Base-by-base conservation (phyloP, 805 yeast species). In the Candida sakaeoensis region DNA sequence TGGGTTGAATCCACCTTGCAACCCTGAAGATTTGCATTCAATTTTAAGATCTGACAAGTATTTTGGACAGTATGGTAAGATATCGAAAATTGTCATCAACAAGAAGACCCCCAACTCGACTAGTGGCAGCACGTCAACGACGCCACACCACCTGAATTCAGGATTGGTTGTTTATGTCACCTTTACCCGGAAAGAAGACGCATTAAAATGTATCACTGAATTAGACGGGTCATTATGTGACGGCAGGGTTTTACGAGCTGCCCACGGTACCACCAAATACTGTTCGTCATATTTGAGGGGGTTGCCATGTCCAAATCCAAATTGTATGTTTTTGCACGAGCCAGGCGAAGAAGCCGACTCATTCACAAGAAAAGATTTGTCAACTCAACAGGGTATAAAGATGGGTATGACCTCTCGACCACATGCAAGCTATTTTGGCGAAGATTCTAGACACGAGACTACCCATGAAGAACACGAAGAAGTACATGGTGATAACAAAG, bases 281-380 rank as follows among this genome's bases (percentile, higher is more conserved):
- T 93, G 99, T 61, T 87, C 96, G n/a, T 84, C 95, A 3, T 93
- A 93, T 58, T 68, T 93, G 48, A 76, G 97, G 51, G 97, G 96
- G 26, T 95, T 87, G 59, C 83, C 93, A 8, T 93, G 99, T 66
- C 99, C 96, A 44, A 93, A 93, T 63, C 98, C 98, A 46, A 88
- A 89, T 57, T 93, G 99, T 74, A 93, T 93, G 99, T 93, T 93
- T 55, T 73, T 93, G 54, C 99, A 93, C 61, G 99, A 93, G 63
- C 99, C 99, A 5, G 99, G 99, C 43, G 99, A 93, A 69, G 99
- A 93, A 61, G 98, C 98, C 2, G 99, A 93, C 54, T 85, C 95
- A 8, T 91, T 86, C 65, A 87, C 95, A 19, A 80, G 96, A 61
- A 89, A 86, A 55, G 95, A 86, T 55, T 70, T 86, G 53, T 80